Conservation (phyloP, 139 green algal genomes). For the Penium margaritaceum region DNA sequence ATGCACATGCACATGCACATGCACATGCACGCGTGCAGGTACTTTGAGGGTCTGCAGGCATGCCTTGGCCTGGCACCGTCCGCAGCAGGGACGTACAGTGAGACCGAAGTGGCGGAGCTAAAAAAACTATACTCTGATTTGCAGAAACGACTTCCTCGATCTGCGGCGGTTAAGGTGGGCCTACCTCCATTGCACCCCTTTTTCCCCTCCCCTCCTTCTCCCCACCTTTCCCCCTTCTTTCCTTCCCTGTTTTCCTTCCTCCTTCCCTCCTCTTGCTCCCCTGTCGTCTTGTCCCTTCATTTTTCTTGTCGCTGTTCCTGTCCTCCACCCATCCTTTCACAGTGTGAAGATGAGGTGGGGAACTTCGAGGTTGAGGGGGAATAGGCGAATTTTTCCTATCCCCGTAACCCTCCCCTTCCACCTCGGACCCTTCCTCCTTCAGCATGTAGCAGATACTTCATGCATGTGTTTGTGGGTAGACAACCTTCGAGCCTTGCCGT, state of each 20-base stretch:
- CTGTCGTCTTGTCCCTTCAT: background rate
- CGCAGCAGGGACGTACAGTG: constrained; percentile 5
- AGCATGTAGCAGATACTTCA: too few species aligned
- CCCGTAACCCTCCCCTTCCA: too few species aligned
- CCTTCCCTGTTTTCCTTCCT: too few species aligned
- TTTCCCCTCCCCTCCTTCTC: background rate
- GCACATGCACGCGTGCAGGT: constrained; percentile 51
- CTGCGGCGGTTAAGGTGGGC: constrained; percentile 36
- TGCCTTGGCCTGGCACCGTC: constrained; percentile 42
- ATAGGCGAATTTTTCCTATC: too few species aligned
- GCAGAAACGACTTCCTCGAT: constrained; percentile 53
- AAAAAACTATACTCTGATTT: constrained; percentile 70
- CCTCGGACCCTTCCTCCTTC: too few species aligned
- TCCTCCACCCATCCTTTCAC: background rate
- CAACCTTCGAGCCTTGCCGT: too few species aligned
- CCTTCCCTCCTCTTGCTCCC: too few species aligned
- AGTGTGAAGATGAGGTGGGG: too few species aligned
- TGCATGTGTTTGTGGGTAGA: too few species aligned
- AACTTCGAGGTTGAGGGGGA: too few species aligned
- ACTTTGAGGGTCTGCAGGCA: constrained; percentile 56
- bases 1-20: too few species aligned
- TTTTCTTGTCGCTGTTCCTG: background rate
- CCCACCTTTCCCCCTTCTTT: too few species aligned
- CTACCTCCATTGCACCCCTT: background rate
- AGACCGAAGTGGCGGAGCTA: constrained; percentile 44